Conservation (phyloP, 2,329 filamentous ascomycete genomes). For the Fusarium dimerum region DNA sequence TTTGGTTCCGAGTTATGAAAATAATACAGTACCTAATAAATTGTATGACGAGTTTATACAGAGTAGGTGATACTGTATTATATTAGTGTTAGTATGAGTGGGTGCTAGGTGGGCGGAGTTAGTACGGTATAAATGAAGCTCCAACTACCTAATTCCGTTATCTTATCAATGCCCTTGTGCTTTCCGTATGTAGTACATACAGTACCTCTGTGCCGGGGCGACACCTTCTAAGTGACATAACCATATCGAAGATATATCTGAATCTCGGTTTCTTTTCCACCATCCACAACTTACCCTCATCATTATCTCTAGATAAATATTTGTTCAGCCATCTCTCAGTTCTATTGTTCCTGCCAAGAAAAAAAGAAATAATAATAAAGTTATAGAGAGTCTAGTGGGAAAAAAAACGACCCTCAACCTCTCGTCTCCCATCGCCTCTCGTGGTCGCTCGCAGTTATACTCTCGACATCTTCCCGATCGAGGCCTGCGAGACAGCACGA, state of each 20-base stretch:
- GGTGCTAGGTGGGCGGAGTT: too few relatives aligned
- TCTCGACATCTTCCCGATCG: conserved; percentile 4
- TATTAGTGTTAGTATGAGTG: too few relatives aligned
- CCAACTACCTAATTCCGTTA: too few relatives aligned
- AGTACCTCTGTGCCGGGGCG: conserved; percentile 18
- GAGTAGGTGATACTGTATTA: too few relatives aligned
- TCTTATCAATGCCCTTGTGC: too few relatives aligned
- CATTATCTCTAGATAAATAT: background rate
- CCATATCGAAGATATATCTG: background rate
- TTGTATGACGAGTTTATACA: too few relatives aligned
- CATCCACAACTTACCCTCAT: background rate
- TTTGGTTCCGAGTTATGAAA: too few relatives aligned
- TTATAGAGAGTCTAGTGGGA: too few relatives aligned
- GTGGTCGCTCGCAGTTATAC: too few relatives aligned
- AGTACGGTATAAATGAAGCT: too few relatives aligned
- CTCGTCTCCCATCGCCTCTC: background rate
- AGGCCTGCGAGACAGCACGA: conserved; percentile 31
- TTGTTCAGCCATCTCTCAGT: conserved; percentile 1
- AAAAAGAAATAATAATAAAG: background rate
- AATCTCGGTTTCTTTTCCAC: background rate
- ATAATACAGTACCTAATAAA: too few relatives aligned
- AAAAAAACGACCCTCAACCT: background rate
- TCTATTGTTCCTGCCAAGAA: background rate
- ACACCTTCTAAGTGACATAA: conserved; percentile 22
- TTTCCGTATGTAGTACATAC: too few relatives aligned